phyloP scores from a whole-genome alignment of 805 yeast species.

The Suhomyces faveliae region DNA sequence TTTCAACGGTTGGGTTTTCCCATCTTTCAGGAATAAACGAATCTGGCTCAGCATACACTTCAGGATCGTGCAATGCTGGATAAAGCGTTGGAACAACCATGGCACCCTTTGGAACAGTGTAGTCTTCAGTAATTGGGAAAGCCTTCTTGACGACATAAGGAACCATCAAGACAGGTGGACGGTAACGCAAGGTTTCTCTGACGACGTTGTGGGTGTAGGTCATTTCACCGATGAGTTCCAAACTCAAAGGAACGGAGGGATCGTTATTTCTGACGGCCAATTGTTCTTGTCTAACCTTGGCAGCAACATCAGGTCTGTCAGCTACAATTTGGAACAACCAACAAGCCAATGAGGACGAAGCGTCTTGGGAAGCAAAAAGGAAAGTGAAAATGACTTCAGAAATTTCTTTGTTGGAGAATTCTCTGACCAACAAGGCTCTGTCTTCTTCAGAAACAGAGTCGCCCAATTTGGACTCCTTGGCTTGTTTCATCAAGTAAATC shows the following conservation, averaged over 20 bases:
- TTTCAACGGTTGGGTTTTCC: slow-evolving; percentile 77
- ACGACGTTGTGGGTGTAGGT: slow-evolving; percentile 86
- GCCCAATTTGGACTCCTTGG: slow-evolving; percentile 50
- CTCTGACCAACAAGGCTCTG: slow-evolving; percentile 65
- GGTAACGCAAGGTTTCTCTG: slow-evolving; percentile 85
- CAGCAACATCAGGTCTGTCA: slow-evolving; percentile 89
- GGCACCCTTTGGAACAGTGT: slow-evolving; percentile 94
- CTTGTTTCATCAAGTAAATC: slow-evolving; percentile 81
- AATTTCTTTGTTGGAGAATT: slow-evolving; percentile 85
- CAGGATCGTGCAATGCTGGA: slow-evolving; percentile 97
- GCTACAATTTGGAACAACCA: slow-evolving; percentile 97
- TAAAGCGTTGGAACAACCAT: slow-evolving; percentile 96
- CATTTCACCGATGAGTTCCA: slow-evolving; percentile 84
- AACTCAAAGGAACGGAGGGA: slow-evolving; percentile 55
- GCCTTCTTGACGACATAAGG: slow-evolving; percentile 89
- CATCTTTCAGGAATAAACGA: slow-evolving; percentile 95
- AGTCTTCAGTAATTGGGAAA: slow-evolving; percentile 78
- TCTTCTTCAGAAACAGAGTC: slow-evolving; percentile 53
- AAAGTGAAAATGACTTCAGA: slow-evolving; percentile 96
- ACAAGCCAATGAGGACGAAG: slow-evolving; percentile 94
- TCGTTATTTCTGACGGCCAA: slow-evolving; percentile 76
- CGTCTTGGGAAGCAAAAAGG: slow-evolving; percentile 96
- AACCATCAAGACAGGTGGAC: slow-evolving; percentile 98
- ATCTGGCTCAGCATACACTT: slow-evolving; percentile 92
- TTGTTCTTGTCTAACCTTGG: slow-evolving; percentile 90